Evolutionary conservation across 2,329 filamentous ascomycete species (phyloP), one percentile per base, ranked within the genome.

Genomic region (Paecilomyces sp.): DNA sequence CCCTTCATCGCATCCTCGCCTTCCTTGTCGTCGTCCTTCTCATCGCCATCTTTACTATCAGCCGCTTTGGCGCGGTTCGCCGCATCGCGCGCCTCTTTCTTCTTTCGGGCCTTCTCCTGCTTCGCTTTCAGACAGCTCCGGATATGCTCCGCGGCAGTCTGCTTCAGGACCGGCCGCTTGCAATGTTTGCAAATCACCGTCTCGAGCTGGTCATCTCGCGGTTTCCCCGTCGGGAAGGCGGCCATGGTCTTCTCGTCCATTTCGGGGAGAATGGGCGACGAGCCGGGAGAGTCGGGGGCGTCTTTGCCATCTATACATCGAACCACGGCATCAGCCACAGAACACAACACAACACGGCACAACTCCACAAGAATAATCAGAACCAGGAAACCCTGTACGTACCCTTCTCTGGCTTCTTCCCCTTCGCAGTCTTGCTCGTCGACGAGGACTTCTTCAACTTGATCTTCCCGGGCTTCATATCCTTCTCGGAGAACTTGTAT

Each of bases 151-250:
- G 88, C 88, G 1, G 90, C 89, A 0, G 86, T 87, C 33, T 85
- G 85, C 67, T 88, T 89, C 13, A 94, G 80, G 12, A 96, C 85
- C 57, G 89, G 89, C 68, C 95, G 92, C 76, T 94, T 96, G 79
- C 93, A 99, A 73, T 95, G 91, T 73, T 94, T 97, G 82, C 93
- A 99, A 65, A 89, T 83, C 56, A 94, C 87, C 9, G 91, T 83
- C 63, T 96, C 91, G 11, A 89, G 84, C 59, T 81, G 82, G 69
- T 96, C 92, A 67, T 92, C 88, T 65, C 96, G 83, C 0, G 92
- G 91, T 60, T 88, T 86, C 62, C 91, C 91, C 54, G 88, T 92
- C 3, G 86, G 82, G 74, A 97, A 97, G 3, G 89, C 89, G 61
- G 91, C 86, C 66, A 89, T 85, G 13, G 90, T 86, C 62, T 81